These are phyloP conservation scores for Populus trichocarpa DNA, from an alignment of 441 rosid species.

Conservation along the genomic window DNA sequence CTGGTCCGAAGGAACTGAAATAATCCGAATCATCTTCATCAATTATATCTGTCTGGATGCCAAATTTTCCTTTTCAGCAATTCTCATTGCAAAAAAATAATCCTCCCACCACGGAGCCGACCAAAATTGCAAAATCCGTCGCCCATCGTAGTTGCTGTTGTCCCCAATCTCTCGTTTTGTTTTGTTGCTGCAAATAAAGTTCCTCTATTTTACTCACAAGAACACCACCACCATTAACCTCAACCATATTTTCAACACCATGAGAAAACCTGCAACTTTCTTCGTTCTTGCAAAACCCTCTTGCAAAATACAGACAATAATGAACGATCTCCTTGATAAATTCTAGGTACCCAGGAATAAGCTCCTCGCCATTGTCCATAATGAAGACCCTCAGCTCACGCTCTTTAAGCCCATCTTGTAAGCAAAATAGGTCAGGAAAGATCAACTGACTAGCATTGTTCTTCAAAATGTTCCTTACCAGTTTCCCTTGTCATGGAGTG, in stretches of 20 bases:
- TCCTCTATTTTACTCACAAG: slow-evolving; percentile 49
- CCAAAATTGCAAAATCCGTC: slow-evolving; percentile 60
- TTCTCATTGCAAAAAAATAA: slow-evolving; percentile 49
- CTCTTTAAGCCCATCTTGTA: slow-evolving; percentile 91
- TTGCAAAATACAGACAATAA: slow-evolving; percentile 50
- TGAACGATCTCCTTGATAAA: too few species aligned
- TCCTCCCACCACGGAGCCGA: slow-evolving; percentile 51
- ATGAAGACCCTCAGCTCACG: slow-evolving; percentile 49
- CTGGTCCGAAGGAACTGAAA: slow-evolving; percentile 82
- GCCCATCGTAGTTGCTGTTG: slow-evolving; percentile 40
- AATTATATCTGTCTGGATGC: slow-evolving; percentile 86
- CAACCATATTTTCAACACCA: slow-evolving; percentile 29
- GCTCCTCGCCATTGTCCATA: too few species aligned
- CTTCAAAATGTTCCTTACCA: slow-evolving; percentile 69
- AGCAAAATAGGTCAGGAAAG: slow-evolving; percentile 73
- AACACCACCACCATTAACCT: slow-evolving; percentile 31
- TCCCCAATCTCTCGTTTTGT: slow-evolving; percentile 45
- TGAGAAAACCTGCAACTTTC: slow-evolving; percentile 58
- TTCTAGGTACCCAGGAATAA: too few species aligned
- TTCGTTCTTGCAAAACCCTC: slow-evolving; percentile 76
- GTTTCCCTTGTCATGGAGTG: slow-evolving; percentile 58
- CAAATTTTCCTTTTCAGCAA: slow-evolving; percentile 72
- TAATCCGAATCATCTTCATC: slow-evolving; percentile 89
- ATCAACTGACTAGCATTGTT: slow-evolving; percentile 89
- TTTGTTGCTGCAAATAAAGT: slow-evolving; percentile 18